Evolutionary conservation across 768 basidiomycete genomes (phyloP), one percentile per base, ranked within the genome.

Genomic region (Trametes gibbosa): DNA sequence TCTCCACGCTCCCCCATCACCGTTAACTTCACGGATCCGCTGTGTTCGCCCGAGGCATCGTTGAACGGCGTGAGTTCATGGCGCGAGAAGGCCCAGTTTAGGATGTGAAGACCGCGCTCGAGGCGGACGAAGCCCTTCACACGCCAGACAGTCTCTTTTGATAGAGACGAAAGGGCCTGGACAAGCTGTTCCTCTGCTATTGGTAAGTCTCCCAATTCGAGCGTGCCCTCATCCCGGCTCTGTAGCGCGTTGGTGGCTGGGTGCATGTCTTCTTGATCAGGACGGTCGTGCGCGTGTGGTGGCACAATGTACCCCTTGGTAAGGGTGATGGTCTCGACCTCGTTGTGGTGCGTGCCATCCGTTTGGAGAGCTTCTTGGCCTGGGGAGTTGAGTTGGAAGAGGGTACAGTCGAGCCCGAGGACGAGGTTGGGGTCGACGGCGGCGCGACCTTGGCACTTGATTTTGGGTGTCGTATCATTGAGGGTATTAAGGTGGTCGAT

Each of bases 81-180:
- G 40, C 95, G 82, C 14, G 92, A 92, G 74, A 97, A 98, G 7
- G 95, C 94, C 92, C 93, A 98, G 69, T 98, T 98, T 58, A 96
- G 66, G 59, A 94, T 89, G 68, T 79, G 70, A 8, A 75, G 72
- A 19, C 70, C 70, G 24, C 70, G 71, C 2, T 67, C 63, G 24
- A 91, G 70, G 39, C 80, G 80, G 23, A 95, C 78, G 66, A 94
- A 92, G 17, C 95, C 95, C 69, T 98, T 98, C 34, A 95, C 87
- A 63, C 89, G 74, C 84, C 89, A 94, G 9, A 92, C 75, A 1
- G 75, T 72, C 67, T 92, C 91, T 62, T 87, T 89, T 21, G 84
- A 79, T 10, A 93, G 70, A 6, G 61, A 59, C 2, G 59, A 67
- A 1, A 94, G 77, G 6, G 85, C 84, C 2, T 67, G 68, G 12